These are phyloP conservation scores for Linnemannia elongata DNA, from an alignment of 192 early-diverging fungal species.

Conservation along the genomic window DNA sequence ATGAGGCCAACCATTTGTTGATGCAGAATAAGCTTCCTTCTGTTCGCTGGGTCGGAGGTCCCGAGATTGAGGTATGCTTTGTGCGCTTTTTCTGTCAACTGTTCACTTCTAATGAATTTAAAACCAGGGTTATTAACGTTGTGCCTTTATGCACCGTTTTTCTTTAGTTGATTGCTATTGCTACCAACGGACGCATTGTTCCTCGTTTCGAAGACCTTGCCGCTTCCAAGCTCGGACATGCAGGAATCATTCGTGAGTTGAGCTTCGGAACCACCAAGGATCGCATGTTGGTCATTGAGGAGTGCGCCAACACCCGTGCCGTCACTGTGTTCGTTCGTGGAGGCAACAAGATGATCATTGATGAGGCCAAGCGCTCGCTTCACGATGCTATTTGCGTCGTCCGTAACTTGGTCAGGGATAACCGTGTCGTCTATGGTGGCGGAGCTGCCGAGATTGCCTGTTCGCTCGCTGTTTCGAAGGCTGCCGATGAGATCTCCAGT, in stretches of 20 bases:
- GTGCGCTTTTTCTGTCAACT: neutral
- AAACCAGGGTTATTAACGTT: neutral
- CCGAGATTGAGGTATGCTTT: slow-evolving; percentile 90
- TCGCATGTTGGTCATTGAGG: slow-evolving; percentile 99
- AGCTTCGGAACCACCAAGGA: slow-evolving; percentile 98
- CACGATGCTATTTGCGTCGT: slow-evolving; percentile 99
- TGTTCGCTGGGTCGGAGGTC: slow-evolving; percentile 99
- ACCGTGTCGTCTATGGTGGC: slow-evolving; percentile 99
- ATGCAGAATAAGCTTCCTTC: slow-evolving; percentile 98
- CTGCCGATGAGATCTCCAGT: slow-evolving; percentile 82
- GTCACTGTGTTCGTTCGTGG: slow-evolving; percentile 98
- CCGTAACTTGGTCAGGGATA: slow-evolving; percentile 95
- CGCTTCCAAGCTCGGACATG: slow-evolving; percentile 89
- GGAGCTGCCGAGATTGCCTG: slow-evolving; percentile 98
- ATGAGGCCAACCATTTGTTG: slow-evolving; percentile 99
- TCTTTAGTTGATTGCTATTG: slow-evolving; percentile 93
- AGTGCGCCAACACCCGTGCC: slow-evolving; percentile 98
- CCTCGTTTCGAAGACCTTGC: slow-evolving; percentile 98
- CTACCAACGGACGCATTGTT: slow-evolving; percentile 99
- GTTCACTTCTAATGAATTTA: slow-evolving; percentile 2
- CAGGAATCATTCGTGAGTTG: slow-evolving; percentile 95
- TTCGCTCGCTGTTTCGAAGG: slow-evolving; percentile 93
- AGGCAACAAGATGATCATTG: slow-evolving; percentile 99
- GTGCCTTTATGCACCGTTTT: neutral
- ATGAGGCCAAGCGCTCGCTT: slow-evolving; percentile 97